Evolutionary conservation across 169 alveolate species (phyloP).

Genomic region (Eimeria falciformis): DNA sequence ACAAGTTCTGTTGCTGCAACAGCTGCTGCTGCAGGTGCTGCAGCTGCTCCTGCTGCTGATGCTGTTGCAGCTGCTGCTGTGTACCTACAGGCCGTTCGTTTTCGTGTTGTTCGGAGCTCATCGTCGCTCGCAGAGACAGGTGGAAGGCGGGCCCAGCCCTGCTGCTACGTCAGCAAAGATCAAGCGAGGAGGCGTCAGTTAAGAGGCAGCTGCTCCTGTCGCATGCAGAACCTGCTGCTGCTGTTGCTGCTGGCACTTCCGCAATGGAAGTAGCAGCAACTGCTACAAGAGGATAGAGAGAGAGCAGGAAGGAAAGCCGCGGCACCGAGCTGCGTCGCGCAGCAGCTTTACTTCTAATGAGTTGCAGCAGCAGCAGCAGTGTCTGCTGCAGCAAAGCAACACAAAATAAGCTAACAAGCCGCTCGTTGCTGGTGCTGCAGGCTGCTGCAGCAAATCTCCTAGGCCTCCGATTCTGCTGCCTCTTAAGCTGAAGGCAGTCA

Average conservation of each 20-base stretch:
- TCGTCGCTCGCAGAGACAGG: not conserved
- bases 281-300: not conserved
- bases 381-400: no score
- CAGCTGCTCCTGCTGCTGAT: not conserved
- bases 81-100: constrained; percentile 47
- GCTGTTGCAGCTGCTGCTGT: constrained; percentile 37
- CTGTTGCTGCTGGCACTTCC: not conserved
- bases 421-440: no score
- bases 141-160: not conserved
- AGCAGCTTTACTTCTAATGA: no score
- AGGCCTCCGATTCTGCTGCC: no score
- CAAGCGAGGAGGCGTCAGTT: not conserved
- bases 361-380: no score
- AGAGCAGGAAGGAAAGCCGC: not conserved
- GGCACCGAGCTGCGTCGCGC: not conserved
- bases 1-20: not conserved
- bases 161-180: not conserved
- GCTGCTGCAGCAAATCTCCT: no score
- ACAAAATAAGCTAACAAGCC: no score
- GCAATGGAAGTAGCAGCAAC: not conserved
- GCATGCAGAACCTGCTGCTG: not conserved
- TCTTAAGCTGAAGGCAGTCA: no score
- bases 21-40: not conserved
- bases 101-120: constrained; percentile 66
- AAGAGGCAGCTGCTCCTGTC: not conserved